Evolutionary conservation across 495 filamentous ascomycete species (phyloP).

Genomic region (Clavariopsis aquatica): DNA sequence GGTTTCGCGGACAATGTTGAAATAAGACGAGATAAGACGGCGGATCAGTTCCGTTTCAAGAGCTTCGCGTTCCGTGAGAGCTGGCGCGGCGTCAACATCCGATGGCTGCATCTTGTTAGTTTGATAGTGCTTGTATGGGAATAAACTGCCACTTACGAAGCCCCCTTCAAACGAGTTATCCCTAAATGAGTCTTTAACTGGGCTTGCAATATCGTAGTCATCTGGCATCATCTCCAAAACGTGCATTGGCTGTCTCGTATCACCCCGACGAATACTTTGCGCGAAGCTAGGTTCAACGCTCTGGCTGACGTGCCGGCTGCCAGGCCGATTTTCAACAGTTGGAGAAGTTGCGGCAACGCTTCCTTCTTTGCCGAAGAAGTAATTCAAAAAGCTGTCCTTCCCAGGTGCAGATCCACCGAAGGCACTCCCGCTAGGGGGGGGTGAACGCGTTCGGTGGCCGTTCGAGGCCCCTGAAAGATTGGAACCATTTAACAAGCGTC

Average conservation of each 20-base stretch:
- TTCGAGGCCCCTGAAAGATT: conserved; percentile 66
- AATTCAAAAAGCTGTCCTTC: conserved; percentile 95
- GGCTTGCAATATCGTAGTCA: conserved; percentile 28
- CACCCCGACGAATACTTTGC: conserved; percentile 77
- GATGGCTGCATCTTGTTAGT: conserved; percentile 47
- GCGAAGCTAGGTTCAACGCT: conserved; percentile 76
- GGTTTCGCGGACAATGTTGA: conserved; percentile 95
- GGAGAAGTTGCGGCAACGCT: conserved; percentile 46
- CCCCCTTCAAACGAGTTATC: conserved; percentile 48
- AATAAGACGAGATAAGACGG: conserved; percentile 93
- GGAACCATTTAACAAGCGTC: conserved; percentile 57
- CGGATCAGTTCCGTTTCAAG: conserved; percentile 98
- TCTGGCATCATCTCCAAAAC: conserved; percentile 34
- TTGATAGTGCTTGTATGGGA: not conserved
- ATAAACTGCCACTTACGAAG: conserved; percentile 58
- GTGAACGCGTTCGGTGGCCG: conserved; percentile 61
- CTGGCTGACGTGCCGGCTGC: conserved; percentile 68
- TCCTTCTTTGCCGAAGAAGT: conserved; percentile 97
- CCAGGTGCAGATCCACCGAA: conserved; percentile 47
- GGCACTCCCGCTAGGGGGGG: conserved; percentile 57
- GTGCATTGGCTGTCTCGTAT: conserved; percentile 55
- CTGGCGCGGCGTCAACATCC: conserved; percentile 61
- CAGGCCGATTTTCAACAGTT: conserved; percentile 49
- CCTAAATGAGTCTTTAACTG: conserved; percentile 51
- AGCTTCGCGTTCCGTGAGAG: conserved; percentile 89